phyloP scores from a whole-genome alignment of 768 basidiomycete species.

The Suillus tomentosus region DNA sequence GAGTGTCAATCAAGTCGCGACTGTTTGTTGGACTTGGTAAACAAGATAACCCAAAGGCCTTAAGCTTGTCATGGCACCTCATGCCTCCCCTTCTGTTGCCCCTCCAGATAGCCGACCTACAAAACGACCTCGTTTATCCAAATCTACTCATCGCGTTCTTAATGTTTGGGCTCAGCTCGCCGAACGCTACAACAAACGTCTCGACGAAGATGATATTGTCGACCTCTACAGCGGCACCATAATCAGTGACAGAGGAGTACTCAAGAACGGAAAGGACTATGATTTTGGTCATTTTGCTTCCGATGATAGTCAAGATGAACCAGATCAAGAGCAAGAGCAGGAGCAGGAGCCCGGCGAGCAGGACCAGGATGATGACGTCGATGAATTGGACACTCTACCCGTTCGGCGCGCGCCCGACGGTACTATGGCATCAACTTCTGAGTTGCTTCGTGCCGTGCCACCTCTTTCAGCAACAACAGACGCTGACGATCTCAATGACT shows the following conservation, averaged over 20 bases:
- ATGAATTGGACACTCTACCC: constrained; percentile 61
- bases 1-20: neutral
- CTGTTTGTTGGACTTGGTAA: constrained; percentile 6
- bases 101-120: constrained; percentile 39
- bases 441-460: constrained; percentile 40
- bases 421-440: constrained; percentile 34
- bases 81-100: constrained; percentile 30
- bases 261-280: constrained; percentile 45
- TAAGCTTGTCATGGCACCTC: constrained; percentile 22
- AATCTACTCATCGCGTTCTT: constrained; percentile 50
- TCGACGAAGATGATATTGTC: constrained; percentile 82
- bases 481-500: constrained; percentile 64
- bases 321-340: constrained; percentile 44
- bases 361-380: constrained; percentile 53
- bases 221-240: constrained; percentile 63
- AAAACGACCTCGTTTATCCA: constrained; percentile 54
- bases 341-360: constrained; percentile 47
- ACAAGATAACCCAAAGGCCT: constrained; percentile 5
- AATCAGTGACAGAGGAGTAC: constrained; percentile 70
- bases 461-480: constrained; percentile 50
- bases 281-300: constrained; percentile 56
- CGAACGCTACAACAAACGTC: constrained; percentile 61
- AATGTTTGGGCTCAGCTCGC: constrained; percentile 70
- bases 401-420: constrained; percentile 29
- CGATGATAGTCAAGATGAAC: constrained; percentile 37